Conservation (phyloP, 768 basidiomycete species). For the Trametes cubensis region DNA sequence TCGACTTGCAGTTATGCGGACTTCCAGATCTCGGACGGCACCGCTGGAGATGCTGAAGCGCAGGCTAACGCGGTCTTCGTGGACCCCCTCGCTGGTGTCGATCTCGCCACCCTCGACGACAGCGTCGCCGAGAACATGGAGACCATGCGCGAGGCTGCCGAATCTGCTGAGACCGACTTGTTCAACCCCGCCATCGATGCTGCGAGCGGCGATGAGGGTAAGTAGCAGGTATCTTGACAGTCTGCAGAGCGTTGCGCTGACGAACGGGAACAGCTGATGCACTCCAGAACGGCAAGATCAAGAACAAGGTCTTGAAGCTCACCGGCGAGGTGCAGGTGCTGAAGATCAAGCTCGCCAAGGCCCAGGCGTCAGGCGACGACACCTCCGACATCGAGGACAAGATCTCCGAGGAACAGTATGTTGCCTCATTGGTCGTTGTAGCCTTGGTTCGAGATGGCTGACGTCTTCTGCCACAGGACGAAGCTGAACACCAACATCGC, state of each 20-base stretch:
- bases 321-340: conserved; percentile 41
- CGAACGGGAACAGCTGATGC: conserved; percentile 27
- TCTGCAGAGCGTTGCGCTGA: background rate
- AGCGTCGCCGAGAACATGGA: conserved; percentile 31
- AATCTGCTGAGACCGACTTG: conserved; percentile 39
- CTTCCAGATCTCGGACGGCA: conserved; percentile 45
- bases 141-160: conserved; percentile 42
- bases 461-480: conserved; percentile 23
- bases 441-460: background rate
- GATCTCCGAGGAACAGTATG: conserved; percentile 36
- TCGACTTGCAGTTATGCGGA: conserved; percentile 35
- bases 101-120: conserved; percentile 39
- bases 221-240: background rate
- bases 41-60: conserved; percentile 39
- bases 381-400: conserved; percentile 34
- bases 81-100: conserved; percentile 36
- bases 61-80: conserved; percentile 44
- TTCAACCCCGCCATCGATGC: conserved; percentile 42
- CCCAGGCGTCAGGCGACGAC: conserved; percentile 36
- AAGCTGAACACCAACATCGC: conserved; percentile 43
- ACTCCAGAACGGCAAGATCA: conserved; percentile 43
- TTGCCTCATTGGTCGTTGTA: background rate
- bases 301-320: conserved; percentile 50
- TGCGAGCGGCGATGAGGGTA: conserved; percentile 34
- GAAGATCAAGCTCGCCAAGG: conserved; percentile 43